These are phyloP conservation scores for Fusarium miscanthi DNA, from an alignment of 2,329 filamentous ascomycete species.

Conservation along the genomic window DNA sequence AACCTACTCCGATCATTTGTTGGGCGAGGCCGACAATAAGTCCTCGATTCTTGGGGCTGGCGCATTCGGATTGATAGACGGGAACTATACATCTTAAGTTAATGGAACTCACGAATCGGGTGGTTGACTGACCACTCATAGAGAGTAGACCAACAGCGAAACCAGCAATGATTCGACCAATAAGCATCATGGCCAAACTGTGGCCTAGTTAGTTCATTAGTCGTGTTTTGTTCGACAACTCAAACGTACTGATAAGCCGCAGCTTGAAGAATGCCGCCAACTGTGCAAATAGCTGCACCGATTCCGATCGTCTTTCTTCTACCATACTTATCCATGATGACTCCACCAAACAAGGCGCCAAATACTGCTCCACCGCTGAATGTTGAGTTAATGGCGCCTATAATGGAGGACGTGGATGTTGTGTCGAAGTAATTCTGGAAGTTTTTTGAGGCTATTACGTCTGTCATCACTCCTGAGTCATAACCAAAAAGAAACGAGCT, in stretches of 20 bases:
- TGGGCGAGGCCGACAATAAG: constrained; percentile 65
- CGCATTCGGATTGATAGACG: constrained; percentile 43
- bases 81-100: constrained; percentile 51
- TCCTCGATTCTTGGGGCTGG: constrained; percentile 39
- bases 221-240: constrained; percentile 41
- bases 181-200: constrained; percentile 41
- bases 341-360: constrained; percentile 40
- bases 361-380: constrained; percentile 53
- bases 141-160: constrained; percentile 45
- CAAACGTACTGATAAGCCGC: constrained; percentile 52
- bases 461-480: constrained; percentile 49
- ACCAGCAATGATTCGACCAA: constrained; percentile 42
- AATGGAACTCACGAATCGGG: constrained; percentile 51
- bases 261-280: constrained; percentile 66
- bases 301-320: constrained; percentile 64
- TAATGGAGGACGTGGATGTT: constrained; percentile 51
- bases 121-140: constrained; percentile 53
- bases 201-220: constrained; percentile 58
- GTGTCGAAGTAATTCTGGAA: constrained; percentile 66
- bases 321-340: constrained; percentile 66
- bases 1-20: constrained; percentile 66
- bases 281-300: constrained; percentile 60
- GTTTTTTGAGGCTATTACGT: constrained; percentile 65
- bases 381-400: constrained; percentile 70
- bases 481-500: constrained; percentile 60